Base-by-base conservation (phyloP, 441 rosid genomes). In the Erodium texanum region DNA sequence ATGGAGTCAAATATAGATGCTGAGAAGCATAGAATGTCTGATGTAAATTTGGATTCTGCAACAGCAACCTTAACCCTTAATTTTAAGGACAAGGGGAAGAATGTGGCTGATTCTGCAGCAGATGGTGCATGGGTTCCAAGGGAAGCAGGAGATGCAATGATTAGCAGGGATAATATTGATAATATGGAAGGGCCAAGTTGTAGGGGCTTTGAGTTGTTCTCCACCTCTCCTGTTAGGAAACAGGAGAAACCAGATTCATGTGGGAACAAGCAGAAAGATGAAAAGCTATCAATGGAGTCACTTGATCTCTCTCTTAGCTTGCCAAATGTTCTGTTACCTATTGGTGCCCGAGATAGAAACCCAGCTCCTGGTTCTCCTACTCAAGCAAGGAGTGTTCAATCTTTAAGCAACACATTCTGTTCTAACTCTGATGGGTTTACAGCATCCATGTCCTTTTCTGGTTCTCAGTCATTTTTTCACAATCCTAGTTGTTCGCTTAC, bases 401-500 rank as follows among this genome's bases (percentile, higher is more conserved):
- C 99, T 56, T 76, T 90, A 70, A 72, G 88, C 66, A 84, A 83
- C 76, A 87, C 97, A 41, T 89, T 87, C 65, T 77, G 75, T 48
- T 83, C 92, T 56, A 85, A 85, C 76, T 92, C 99, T 36, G 98
- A 94, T 65, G 94, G 96, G 43, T 84, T 94, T 70, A 92, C 97
- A 52, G 86, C 85, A 75, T 93, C 99, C 18, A 84, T 91, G 92
- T 92, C 99, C 32, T 86, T 86, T 75, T 92, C 99, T 15, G 98
- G 99, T 66, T 92, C 99, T 12, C 97, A 83, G 77, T 91, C 99
- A 14, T 86, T 88, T 74, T 87, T 83, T 78, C 99, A 94, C 77
- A 92, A 94, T 77, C 94, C 94, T 58, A 94, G 99, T 78, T 94
- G 99, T 81, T 94, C 99, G 18, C 75, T 89, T 69, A 92, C 90